Conservation (phyloP, 345 rosid species). For the Pugionium dolabratum region DNA sequence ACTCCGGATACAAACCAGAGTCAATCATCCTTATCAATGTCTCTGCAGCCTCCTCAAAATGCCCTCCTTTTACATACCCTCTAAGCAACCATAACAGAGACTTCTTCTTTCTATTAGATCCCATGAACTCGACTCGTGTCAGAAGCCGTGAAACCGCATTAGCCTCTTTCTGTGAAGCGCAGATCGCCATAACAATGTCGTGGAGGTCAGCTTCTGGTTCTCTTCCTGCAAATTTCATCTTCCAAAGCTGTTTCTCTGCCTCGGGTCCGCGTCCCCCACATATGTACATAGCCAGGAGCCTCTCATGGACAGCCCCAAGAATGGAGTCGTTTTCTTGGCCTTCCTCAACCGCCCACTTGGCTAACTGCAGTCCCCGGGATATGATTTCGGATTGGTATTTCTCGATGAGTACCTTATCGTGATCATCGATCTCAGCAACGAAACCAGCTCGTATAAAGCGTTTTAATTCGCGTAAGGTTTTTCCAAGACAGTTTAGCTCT, state of each 20-base stretch:
- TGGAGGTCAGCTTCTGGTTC: conserved; percentile 80
- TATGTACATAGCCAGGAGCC: conserved; percentile 87
- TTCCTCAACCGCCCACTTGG: conserved; percentile 75
- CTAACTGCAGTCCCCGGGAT: conserved; percentile 60
- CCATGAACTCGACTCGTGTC: conserved; percentile 54
- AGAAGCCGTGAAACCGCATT: conserved; percentile 61
- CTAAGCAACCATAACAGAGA: conserved; percentile 76
- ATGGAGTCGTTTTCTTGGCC: conserved; percentile 49
- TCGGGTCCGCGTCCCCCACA: conserved; percentile 84
- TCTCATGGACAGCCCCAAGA: conserved; percentile 70
- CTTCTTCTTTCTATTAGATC: conserved; percentile 56
- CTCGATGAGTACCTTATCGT: conserved; percentile 55
- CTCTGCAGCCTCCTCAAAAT: conserved; percentile 73
- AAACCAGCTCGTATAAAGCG: conserved; percentile 59
- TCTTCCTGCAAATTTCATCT: conserved; percentile 81
- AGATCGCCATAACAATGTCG: conserved; percentile 81
- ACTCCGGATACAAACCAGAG: conserved; percentile 73
- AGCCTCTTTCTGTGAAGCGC: conserved; percentile 76
- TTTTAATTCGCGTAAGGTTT: conserved; percentile 69
- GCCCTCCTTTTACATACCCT: conserved; percentile 90
- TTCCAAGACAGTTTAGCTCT: conserved; percentile 79
- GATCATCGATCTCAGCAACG: conserved; percentile 57
- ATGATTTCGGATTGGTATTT: conserved; percentile 70
- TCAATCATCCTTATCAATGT: conserved; percentile 68
- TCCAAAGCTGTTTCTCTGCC: conserved; percentile 90